Evolutionary conservation across 441 rosid species (phyloP), one percentile per base, ranked within the genome.

Genomic region (Populus hybrid): DNA sequence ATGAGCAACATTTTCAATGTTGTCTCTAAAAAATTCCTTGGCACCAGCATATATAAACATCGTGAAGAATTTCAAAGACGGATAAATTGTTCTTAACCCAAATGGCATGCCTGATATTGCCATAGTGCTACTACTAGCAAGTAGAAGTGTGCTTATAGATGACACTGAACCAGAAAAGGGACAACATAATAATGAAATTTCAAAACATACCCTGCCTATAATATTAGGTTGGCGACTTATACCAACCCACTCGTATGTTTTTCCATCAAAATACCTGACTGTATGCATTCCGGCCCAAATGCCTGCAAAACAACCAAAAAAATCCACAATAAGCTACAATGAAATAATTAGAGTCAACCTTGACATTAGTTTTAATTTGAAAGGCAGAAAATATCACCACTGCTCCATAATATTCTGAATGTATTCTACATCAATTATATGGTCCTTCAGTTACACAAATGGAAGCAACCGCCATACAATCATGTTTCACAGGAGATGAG

Each of bases 261-360:
- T 94, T 46, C 98, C 99, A 78, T 97, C 99, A 75, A 97, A 97
- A 82, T 97, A 92, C 75, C 98, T 87, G 38, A 97, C 99, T 24
- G 99, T 92, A 80, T 93, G 83, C 99, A 97, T 97, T 81, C 99
- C 99, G 35, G 98, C 99, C 99, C 99, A 93, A 26, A 97, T 97
- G 63, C 99, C 99, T 97, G 86, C 77, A 79, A 75, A 78, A 59
- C 53, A 70, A 75, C 50, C 74, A 75, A 30, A 73, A n/a, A 61
- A 68, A 7, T 53, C 32, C 66, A 79, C 10, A 40, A 74, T 11
- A 4, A 8, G 57, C 53, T 21, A 59, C 23, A 79, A 70, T 69
- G n/a, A 32, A 59, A 71, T 28, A 70, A 35, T 72, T 70, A 10
- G 24, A 18, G 61, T 18, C 61, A 53, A 53, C n/a, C 61, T 53